Evolutionary conservation across 73 alveolate genomes (phyloP).

Genomic region (Durusdinium trenchii): DNA sequence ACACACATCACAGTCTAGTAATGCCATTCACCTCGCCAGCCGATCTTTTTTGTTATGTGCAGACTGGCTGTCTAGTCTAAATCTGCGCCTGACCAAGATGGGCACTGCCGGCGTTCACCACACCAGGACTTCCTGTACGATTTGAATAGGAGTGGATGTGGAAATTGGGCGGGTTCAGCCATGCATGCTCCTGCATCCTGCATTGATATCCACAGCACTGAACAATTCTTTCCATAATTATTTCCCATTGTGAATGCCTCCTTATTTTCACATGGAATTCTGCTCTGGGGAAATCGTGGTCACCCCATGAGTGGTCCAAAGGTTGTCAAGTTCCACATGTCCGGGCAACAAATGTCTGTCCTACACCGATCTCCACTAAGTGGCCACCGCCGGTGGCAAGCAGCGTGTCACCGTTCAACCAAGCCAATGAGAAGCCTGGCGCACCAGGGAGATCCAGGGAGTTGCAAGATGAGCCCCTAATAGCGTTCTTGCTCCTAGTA

Average conservation of each 20-base stretch:
- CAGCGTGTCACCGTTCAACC: conserved; percentile 59
- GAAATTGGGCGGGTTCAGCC: too few relatives aligned
- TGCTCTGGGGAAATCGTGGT: background rate
- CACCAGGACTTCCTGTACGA: conserved; percentile 29
- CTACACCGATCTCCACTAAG: conserved; percentile 50
- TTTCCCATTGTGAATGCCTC: too few relatives aligned
- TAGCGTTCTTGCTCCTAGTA: too few relatives aligned
- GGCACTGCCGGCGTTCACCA: conserved; percentile 30
- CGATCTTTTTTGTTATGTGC: too few relatives aligned
- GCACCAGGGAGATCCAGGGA: too few relatives aligned
- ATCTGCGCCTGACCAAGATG: conserved; percentile 35
- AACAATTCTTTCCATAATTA: too few relatives aligned
- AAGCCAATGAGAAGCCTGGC: conserved; percentile 31
- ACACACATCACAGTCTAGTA: too few relatives aligned
- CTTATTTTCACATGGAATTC: background rate
- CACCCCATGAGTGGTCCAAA: background rate
- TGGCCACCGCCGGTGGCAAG: conserved; percentile 60
- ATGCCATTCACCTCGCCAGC: too few relatives aligned
- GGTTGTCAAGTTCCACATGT: background rate
- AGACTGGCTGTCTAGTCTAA: too few relatives aligned
- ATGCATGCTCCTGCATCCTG: too few relatives aligned
- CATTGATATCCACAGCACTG: too few relatives aligned
- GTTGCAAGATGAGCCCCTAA: too few relatives aligned
- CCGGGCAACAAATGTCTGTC: background rate
- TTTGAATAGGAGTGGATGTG: background rate